phyloP scores from a whole-genome alignment of 768 basidiomycete genomes.

The Goffeauzyma gilvescens region DNA sequence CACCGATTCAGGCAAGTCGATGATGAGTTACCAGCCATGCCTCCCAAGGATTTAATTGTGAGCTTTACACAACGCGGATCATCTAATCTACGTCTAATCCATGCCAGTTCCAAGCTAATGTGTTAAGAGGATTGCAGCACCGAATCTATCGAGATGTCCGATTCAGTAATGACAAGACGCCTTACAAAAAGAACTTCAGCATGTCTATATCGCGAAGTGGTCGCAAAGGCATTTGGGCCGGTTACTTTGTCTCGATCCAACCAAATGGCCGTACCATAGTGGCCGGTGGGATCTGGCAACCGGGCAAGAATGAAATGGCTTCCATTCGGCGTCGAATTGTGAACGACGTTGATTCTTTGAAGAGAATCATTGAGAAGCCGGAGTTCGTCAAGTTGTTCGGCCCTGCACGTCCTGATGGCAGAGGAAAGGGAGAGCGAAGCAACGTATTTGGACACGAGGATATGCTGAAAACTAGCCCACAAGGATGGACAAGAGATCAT shows the following conservation, averaged over 20 bases:
- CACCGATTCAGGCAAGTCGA: slow-evolving; percentile 52
- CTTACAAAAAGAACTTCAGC: slow-evolving; percentile 68
- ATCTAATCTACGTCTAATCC: too few relatives aligned
- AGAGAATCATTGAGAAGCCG: slow-evolving; percentile 46
- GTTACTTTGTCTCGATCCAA: slow-evolving; percentile 36
- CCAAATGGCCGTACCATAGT: slow-evolving; percentile 46
- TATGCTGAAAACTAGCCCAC: slow-evolving; percentile 76
- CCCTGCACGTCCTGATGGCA: slow-evolving; percentile 39
- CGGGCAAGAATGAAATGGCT: slow-evolving; percentile 50
- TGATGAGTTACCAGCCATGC: slow-evolving; percentile 64
- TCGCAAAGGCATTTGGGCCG: slow-evolving; percentile 72
- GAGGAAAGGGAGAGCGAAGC: slow-evolving; percentile 41
- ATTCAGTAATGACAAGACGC: slow-evolving; percentile 39
- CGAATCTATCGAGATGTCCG: slow-evolving; percentile 86
- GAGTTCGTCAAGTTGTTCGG: slow-evolving; percentile 66
- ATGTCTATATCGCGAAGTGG: slow-evolving; percentile 77
- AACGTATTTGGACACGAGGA: slow-evolving; percentile 77
- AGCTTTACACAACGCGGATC: too few relatives aligned
- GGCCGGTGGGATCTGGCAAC: slow-evolving; percentile 45
- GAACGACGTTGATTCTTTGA: slow-evolving; percentile 44
- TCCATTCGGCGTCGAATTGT: slow-evolving; percentile 57
- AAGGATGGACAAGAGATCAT: slow-evolving; percentile 69
- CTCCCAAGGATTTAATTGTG: slow-evolving; percentile 65
- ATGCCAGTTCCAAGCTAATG: too few relatives aligned
- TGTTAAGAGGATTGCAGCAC: slow-evolving; percentile 40